A percentile compares a stretch with the other conserved stretches of the same genome.
phyloP scores from a whole-genome alignment of 75 land plant species.

The Selaginella tamariscina region DNA sequence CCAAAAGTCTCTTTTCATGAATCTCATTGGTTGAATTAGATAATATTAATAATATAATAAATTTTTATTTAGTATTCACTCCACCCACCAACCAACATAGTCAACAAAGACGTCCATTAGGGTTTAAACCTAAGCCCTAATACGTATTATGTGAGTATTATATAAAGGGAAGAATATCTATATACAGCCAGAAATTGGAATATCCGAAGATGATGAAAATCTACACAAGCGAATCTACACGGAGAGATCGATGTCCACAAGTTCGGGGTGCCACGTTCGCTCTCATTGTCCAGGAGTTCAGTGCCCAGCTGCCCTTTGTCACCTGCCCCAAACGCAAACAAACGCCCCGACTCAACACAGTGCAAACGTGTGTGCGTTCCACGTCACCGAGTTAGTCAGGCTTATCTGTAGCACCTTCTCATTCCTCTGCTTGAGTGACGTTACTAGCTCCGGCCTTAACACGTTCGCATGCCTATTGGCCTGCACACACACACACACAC shows the following conservation, averaged over 20 bases:
- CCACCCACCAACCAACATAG: too few species aligned
- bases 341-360: slow-evolving; percentile 63
- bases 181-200: too few species aligned
- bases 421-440: slow-evolving; percentile 43
- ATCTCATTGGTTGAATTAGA: too few species aligned
- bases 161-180: too few species aligned
- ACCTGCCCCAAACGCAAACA: slow-evolving; percentile 79
- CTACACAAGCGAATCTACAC: too few species aligned
- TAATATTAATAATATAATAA: too few species aligned
- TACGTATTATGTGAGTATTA: too few species aligned
- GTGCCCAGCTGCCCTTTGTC: slow-evolving; percentile 86
- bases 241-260: slow-evolving; percentile 66
- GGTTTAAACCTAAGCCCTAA: too few species aligned
- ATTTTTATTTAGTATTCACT: too few species aligned
- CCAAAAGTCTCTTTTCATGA: too few species aligned
- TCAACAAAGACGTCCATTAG: too few species aligned
- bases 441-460: slow-evolving; percentile 50
- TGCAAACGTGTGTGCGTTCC: slow-evolving; percentile 92
- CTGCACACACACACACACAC: slow-evolving; percentile 18
- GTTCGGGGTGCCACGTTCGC: slow-evolving; percentile 60
- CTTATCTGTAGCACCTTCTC: slow-evolving; percentile 71
- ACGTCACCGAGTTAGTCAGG: slow-evolving; percentile 71
- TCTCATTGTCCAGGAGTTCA: slow-evolving; percentile 41
- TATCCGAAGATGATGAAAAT: too few species aligned
- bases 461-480: slow-evolving; percentile 56